phyloP scores from a whole-genome alignment of 306 rosid genomes.

The Corylus heterophylla region DNA sequence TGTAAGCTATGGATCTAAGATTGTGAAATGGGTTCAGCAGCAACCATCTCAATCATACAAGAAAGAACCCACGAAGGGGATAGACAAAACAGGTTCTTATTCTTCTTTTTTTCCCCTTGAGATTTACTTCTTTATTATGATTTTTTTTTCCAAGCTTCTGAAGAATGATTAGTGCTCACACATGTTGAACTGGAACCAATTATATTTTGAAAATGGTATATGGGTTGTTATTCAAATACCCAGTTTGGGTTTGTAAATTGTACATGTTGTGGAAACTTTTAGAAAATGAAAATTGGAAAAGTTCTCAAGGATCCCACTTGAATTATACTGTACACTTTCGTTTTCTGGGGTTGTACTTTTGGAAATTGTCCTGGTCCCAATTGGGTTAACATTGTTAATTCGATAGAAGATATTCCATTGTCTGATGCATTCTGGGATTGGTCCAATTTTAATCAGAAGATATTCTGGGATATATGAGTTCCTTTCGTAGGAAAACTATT shows the following conservation, averaged over 20 bases:
- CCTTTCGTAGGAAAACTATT: background rate
- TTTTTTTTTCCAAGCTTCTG: background rate
- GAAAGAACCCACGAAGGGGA: background rate
- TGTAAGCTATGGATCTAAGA: conserved; percentile 26
- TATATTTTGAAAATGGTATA: background rate
- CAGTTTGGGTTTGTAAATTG: background rate
- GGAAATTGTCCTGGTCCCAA: background rate
- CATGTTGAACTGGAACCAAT: background rate
- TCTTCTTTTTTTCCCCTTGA: background rate
- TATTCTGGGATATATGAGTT: background rate
- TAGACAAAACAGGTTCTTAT: conserved; percentile 27
- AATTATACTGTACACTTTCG: background rate
- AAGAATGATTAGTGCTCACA: background rate
- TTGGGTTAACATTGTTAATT: background rate
- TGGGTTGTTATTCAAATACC: background rate
- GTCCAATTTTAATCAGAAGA: background rate
- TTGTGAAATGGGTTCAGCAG: conserved; percentile 10
- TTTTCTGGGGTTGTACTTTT: background rate
- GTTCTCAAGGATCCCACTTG: background rate
- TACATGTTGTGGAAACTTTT: background rate
- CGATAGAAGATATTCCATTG: background rate
- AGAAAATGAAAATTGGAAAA: background rate
- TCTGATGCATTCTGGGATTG: background rate
- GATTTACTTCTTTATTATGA: background rate
- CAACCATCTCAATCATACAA: background rate